Conservation (phyloP, 306 rosid genomes). For the Acacia acuminata region DNA sequence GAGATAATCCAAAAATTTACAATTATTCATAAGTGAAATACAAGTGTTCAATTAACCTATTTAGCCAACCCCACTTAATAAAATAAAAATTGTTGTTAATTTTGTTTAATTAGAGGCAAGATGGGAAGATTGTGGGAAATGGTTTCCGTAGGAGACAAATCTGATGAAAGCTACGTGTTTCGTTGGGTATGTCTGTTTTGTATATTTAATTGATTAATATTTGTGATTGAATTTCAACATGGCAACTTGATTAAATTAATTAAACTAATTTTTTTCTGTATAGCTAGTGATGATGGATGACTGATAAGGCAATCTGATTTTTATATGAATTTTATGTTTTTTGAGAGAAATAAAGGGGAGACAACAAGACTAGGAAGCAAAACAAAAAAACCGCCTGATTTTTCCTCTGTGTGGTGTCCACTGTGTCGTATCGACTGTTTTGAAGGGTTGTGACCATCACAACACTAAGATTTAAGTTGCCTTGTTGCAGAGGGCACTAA, state of each 20-base stretch:
- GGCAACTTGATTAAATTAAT: neutral
- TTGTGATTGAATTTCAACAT: conserved; percentile 28
- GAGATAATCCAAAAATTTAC: too few relatives aligned
- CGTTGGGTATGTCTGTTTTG: neutral
- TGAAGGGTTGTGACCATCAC: neutral
- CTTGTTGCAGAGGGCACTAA: neutral
- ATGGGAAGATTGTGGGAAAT: conserved; percentile 25
- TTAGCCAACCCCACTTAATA: too few relatives aligned
- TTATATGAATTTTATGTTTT: neutral
- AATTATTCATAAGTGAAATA: too few relatives aligned
- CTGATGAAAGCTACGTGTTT: conserved; percentile 28
- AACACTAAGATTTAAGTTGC: neutral
- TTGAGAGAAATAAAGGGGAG: neutral
- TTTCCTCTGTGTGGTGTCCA: neutral
- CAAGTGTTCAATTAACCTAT: too few relatives aligned
- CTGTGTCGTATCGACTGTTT: neutral
- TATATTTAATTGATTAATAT: neutral
- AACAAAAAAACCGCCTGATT: neutral
- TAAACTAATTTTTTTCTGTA: neutral
- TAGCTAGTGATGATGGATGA: conserved; percentile 6
- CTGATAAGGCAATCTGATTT: neutral
- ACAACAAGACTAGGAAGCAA: neutral
- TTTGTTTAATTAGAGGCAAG: neutral
- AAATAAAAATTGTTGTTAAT: too few relatives aligned
- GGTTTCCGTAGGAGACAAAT: conserved; percentile 28